Percentiles rank a stretch among this genome's conserved stretches.
Conservation (phyloP, 495 filamentous ascomycete species). For the Elasticomyces elasticus region DNA sequence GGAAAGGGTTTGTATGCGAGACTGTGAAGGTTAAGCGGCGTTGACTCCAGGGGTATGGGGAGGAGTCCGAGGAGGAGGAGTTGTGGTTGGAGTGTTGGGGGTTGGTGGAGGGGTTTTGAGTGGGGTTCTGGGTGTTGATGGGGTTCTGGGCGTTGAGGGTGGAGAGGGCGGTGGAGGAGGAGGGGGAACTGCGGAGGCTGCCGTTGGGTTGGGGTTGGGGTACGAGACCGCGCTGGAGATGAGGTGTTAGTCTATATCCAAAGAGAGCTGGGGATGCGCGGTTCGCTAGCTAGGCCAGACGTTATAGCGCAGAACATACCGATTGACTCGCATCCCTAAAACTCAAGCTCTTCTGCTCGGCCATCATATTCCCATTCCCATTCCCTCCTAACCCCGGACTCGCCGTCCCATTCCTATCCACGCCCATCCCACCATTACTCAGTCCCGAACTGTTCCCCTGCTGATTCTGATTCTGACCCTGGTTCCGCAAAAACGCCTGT, state of each 20-base stretch:
- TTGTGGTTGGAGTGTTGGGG: no score
- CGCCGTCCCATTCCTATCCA: constrained; percentile 34
- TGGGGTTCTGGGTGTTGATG: no score
- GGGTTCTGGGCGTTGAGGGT: no score
- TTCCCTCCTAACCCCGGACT: constrained; percentile 40
- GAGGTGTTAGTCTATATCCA: not conserved
- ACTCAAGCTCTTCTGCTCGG: constrained; percentile 27
- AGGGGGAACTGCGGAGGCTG: no score
- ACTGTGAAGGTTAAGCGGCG: constrained; percentile 76
- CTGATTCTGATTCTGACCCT: not conserved
- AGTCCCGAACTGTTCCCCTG: not conserved
- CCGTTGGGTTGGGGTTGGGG: not conserved
- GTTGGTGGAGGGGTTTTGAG: no score
- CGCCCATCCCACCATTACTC: not conserved
- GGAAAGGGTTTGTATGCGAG: constrained; percentile 78
- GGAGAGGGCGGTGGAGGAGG: no score
- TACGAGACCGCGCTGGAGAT: not conserved
- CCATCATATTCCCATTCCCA: constrained; percentile 38
- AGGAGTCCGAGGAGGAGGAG: constrained; percentile 38
- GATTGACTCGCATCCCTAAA: not conserved
- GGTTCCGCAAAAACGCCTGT: not conserved
- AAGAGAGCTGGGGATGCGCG: no score
- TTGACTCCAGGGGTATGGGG: constrained; percentile 94
- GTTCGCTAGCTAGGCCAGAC: no score
- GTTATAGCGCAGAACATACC: no score